Conservation (phyloP, 2,329 filamentous ascomycete genomes). For the Monosporascus sp. region DNA sequence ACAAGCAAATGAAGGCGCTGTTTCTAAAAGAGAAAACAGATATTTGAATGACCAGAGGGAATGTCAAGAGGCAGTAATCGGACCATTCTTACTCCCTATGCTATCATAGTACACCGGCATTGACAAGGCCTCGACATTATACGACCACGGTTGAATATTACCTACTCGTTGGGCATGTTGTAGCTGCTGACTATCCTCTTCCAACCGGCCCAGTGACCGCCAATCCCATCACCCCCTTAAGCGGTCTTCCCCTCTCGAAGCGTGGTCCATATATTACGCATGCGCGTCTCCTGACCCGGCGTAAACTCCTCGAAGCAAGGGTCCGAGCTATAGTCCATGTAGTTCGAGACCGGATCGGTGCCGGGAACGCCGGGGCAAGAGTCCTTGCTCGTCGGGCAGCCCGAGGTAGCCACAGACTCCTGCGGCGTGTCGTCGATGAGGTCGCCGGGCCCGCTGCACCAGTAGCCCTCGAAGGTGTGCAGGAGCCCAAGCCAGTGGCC, state of each 20-base stretch:
- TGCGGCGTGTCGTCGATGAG: constrained; percentile 30
- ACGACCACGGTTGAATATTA: background rate
- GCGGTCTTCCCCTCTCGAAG: background rate
- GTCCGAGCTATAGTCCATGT: constrained; percentile 7
- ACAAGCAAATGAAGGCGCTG: too few relatives aligned
- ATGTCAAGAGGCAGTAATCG: too few relatives aligned
- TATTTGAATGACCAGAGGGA: too few relatives aligned
- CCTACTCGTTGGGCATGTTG: background rate
- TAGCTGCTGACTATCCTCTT: background rate
- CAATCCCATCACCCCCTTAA: background rate
- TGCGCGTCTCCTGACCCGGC: background rate
- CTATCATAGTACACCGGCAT: too few relatives aligned
- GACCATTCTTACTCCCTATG: too few relatives aligned
- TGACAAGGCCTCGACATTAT: background rate
- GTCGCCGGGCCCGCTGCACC: constrained; percentile 26
- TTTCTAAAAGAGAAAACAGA: too few relatives aligned
- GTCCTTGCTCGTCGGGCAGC: constrained; percentile 2
- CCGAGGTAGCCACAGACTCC: constrained; percentile 18
- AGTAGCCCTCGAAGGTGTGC: constrained; percentile 30
- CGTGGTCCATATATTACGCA: background rate
- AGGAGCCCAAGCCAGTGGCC: constrained; percentile 32
- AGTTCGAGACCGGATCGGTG: constrained; percentile 6
- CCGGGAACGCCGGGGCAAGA: constrained; percentile 1
- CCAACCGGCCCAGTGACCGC: background rate
- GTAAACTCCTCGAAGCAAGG: constrained; percentile 1